Evolutionary conservation across 2,329 filamentous ascomycete genomes (phyloP), one percentile per base, ranked within the genome.

Genomic region (Colletotrichum plurivorum): DNA sequence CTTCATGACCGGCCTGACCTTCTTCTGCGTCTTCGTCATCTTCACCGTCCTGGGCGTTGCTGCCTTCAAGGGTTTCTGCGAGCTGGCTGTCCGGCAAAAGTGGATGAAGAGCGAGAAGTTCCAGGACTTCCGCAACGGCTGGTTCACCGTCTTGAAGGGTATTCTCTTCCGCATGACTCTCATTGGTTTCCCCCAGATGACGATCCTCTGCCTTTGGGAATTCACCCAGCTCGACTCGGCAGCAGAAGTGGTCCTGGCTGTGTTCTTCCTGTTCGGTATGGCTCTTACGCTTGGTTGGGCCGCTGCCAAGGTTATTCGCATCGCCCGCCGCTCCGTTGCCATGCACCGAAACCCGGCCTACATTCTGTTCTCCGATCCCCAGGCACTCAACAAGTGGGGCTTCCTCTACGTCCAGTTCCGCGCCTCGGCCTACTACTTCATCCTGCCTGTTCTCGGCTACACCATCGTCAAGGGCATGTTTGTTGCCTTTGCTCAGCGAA

Each of bases 271-370:
- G 78, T 83, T 97, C 74, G 92, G 93, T 70, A 92, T 97, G 86
- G 84, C 91, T 46, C 85, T 87, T 60, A 93, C 94, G 39, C 88
- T 98, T 41, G 91, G 83, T 22, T 98, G 94, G 93, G 95, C 95
- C 54, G 90, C 94, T 0, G 92, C 89, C 83, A 98, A 97, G 85
- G 94, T 98, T 72, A 93, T 97, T 75, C 89, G 90, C 63, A 92
- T 98, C 71, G 95, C 94, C 41, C 94, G 94, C 77, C 92, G 94
- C 74, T 98, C 95, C 39, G 92, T 97, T 71, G 83, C 88, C 66
- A 94, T 97, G 90, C 95, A 98, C 86, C 95, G 95, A 83, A 98
- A 97, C 83, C 94, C 95, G 27, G 95, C 95, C 31, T 98, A 98
- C 81, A 97, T 98, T 74, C 90, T 98, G 71, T 98, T 97, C 84